A percentile compares a stretch with the other conserved stretches of the same genome.
phyloP scores from a whole-genome alignment of 2,329 filamentous ascomycete genomes.

The Penicillium corylophilum region DNA sequence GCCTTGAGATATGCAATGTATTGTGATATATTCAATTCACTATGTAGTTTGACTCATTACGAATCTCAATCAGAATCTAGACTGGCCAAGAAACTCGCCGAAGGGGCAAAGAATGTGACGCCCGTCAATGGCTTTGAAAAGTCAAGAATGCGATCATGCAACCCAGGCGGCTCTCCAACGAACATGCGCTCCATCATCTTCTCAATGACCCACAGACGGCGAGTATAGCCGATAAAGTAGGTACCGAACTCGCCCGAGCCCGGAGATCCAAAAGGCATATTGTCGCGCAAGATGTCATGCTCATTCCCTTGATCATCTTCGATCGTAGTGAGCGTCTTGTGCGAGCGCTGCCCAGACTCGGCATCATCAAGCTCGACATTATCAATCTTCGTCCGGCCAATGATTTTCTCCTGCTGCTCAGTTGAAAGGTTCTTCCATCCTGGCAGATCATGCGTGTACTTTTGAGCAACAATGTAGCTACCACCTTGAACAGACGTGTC shows the following conservation, averaged over 20 bases:
- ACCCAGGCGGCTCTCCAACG: conserved; percentile 52
- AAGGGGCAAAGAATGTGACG: conserved; percentile 55
- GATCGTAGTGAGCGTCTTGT: conserved; percentile 58
- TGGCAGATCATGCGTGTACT: conserved; percentile 56
- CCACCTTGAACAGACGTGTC: conserved; percentile 48
- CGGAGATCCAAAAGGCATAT: conserved; percentile 61
- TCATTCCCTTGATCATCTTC: conserved; percentile 53
- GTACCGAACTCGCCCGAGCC: conserved; percentile 55
- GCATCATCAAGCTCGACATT: conserved; percentile 59
- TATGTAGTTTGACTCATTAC: background rate
- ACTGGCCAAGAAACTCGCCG: conserved; percentile 37
- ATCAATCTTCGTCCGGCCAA: conserved; percentile 59
- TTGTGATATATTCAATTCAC: background rate
- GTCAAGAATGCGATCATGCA: conserved; percentile 58
- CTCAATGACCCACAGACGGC: conserved; percentile 56
- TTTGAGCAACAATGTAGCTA: conserved; percentile 61
- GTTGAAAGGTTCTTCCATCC: conserved; percentile 49
- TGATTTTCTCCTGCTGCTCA: conserved; percentile 56
- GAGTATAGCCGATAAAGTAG: conserved; percentile 59
- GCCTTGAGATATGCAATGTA: background rate
- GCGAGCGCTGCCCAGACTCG: conserved; percentile 48
- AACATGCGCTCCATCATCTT: conserved; percentile 61
- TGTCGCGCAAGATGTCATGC: conserved; percentile 56
- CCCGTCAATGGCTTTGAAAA: conserved; percentile 56
- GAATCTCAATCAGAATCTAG: conserved; percentile 22